Evolutionary conservation across 2,329 filamentous ascomycete genomes (phyloP), one percentile per base, ranked within the genome.

Genomic region (Lithohypha guttulata): DNA sequence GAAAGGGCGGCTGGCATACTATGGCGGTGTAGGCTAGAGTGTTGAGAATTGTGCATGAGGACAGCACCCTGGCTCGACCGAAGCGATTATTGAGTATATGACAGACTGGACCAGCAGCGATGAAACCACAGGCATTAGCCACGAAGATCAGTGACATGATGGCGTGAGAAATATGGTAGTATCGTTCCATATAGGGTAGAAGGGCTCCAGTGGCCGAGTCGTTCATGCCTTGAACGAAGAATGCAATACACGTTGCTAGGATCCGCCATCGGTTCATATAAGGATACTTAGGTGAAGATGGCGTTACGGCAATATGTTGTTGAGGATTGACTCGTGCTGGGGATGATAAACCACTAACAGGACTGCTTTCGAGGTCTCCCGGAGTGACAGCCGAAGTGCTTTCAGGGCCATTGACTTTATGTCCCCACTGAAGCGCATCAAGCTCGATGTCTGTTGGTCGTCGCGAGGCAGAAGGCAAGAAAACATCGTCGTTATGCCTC

Each of bases 121-220:
- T 77, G 61, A 85, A 93, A 11, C 84, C 84, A 3, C 79, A 48
- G 0, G 84, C 83, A 50, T 83, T 83, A 30, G 79, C 74, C 20
- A 91, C 72, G 63, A 91, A 93, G 53, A 93, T 83, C 25, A 89
- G 65, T 2, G 84, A 89, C 2, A 91, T 81, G 6, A 84, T 61
- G 2, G 77, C 80, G 56, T 91, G 89, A 28, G 79, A 79, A 41
- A 91, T 84, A 42, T 68, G 49, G 54, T 89, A 93, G 51, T 81
- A 74, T 57, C 63, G 67, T 56, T 89, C 81, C 58, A 93, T 81
- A 53, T 85, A 85, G 0, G 84, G 84, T 49, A 93, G 82, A 42
- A 91, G 55, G 8, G 84, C 82, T 53, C 84, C 84, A 1, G 83
- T 75, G 18, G 23, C 34, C 15, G 13, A 19, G 25, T 37, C 34